Conservation (phyloP, 2,329 filamentous ascomycete species). For the Diaporthe sp. region DNA sequence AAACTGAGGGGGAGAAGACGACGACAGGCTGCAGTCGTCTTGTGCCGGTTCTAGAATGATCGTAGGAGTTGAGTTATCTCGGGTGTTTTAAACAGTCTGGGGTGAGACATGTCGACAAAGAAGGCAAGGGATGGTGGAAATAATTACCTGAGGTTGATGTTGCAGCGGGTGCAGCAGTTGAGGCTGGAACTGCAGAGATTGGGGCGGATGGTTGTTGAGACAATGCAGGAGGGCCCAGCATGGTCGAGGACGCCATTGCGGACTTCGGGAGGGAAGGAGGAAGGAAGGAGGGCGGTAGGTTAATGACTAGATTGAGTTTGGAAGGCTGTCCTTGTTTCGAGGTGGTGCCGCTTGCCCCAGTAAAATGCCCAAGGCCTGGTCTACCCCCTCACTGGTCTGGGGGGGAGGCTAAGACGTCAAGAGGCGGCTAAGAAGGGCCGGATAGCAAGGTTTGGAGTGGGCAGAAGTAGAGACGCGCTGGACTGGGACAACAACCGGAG, state of each 20-base stretch:
- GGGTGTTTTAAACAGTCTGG: slow-evolving; percentile 10
- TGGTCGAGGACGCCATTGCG: slow-evolving; percentile 47
- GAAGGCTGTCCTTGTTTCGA: slow-evolving; percentile 22
- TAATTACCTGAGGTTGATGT: slow-evolving; percentile 20
- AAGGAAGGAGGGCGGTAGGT: slow-evolving; percentile 5
- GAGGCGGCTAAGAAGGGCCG: slow-evolving; percentile 25
- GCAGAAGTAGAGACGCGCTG: neutral
- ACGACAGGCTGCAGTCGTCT: slow-evolving; percentile 45
- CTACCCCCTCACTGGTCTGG: slow-evolving; percentile 21
- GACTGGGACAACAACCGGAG: slow-evolving; percentile 14
- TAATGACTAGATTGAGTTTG: slow-evolving; percentile 31
- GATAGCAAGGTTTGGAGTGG: slow-evolving; percentile 1
- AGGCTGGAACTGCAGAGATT: slow-evolving; percentile 15
- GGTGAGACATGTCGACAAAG: neutral
- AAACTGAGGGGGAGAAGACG: slow-evolving; percentile 61
- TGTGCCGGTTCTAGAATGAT: slow-evolving; percentile 34
- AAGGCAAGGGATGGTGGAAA: slow-evolving; percentile 36
- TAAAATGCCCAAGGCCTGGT: slow-evolving; percentile 23
- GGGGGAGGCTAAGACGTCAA: slow-evolving; percentile 33
- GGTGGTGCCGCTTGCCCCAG: slow-evolving; percentile 30
- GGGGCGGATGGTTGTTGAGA: slow-evolving; percentile 46
- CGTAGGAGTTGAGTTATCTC: slow-evolving; percentile 39
- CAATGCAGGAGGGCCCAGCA: slow-evolving; percentile 45
- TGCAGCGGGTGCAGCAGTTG: slow-evolving; percentile 9
- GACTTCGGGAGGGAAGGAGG: slow-evolving; percentile 18